Conservation (phyloP, 257 asterid species). For the Solanum neorickii region DNA sequence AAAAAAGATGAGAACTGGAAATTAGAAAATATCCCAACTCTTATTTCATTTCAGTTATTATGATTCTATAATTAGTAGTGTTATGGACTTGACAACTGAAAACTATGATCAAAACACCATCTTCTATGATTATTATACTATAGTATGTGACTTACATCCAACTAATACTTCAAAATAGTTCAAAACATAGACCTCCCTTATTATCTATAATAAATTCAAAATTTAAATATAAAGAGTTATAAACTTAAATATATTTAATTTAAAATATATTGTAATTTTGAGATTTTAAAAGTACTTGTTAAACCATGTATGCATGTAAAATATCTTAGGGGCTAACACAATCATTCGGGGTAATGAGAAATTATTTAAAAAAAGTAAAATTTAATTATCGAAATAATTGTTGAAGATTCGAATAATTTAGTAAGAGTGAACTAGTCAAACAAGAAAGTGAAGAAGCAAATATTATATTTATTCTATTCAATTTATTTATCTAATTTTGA, state of each 20-base stretch:
- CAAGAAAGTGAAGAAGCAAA: neutral
- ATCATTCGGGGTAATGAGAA: neutral
- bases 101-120: neutral
- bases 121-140: neutral
- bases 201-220: fast-evolving
- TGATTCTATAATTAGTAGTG: neutral
- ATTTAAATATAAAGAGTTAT: neutral
- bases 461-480: no score
- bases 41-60: neutral
- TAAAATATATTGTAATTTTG: neutral
- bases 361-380: no score
- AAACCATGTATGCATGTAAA: neutral
- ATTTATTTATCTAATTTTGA: neutral
- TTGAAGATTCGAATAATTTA: no score
- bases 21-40: neutral
- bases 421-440: neutral
- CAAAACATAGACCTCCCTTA: neutral
- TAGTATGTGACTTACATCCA: neutral
- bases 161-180: neutral
- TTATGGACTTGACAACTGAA: neutral
- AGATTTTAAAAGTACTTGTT: neutral
- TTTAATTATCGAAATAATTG: no score
- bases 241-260: neutral
- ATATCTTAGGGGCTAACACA: neutral
- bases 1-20: neutral